These are phyloP conservation scores for Nitzschia sp. DNA, from an alignment of 108 stramenopile species.

Conservation along the genomic window DNA sequence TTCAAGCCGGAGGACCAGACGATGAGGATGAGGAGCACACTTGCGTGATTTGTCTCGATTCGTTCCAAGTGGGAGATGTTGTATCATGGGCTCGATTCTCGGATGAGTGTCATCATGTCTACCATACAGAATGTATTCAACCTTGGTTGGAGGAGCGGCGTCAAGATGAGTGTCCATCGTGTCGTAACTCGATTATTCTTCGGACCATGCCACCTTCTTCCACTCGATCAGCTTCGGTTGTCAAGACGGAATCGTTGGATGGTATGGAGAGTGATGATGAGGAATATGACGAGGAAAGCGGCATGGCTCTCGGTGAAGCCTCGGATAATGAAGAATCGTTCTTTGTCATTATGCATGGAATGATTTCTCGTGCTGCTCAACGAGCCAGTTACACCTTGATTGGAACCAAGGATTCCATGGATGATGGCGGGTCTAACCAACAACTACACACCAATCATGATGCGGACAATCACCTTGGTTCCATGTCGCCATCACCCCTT, in stretches of 20 bases:
- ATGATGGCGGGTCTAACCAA: neutral
- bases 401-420: constrained; percentile 15
- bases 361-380: constrained; percentile 18
- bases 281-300: neutral
- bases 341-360: constrained; percentile 33
- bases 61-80: constrained; percentile 32
- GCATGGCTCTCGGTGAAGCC: neutral
- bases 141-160: constrained; percentile 34
- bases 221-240: neutral
- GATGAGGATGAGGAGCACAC: constrained; percentile 31
- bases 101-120: constrained; percentile 32
- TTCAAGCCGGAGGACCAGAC: neutral
- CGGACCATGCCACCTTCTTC: neutral
- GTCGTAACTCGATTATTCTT: constrained; percentile 16
- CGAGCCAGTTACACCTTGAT: constrained; percentile 25
- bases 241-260: neutral
- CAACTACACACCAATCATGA: neutral
- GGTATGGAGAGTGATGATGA: constrained; percentile 5
- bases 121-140: constrained; percentile 36
- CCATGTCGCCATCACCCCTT: constrained; percentile 10
- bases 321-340: constrained; percentile 3
- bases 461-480: neutral
- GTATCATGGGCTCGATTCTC: constrained; percentile 26
- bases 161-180: constrained; percentile 48
- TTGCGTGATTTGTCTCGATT: constrained; percentile 44